phyloP scores from a whole-genome alignment of 164 flowering plant species.

The Macadamia tetraphylla region DNA sequence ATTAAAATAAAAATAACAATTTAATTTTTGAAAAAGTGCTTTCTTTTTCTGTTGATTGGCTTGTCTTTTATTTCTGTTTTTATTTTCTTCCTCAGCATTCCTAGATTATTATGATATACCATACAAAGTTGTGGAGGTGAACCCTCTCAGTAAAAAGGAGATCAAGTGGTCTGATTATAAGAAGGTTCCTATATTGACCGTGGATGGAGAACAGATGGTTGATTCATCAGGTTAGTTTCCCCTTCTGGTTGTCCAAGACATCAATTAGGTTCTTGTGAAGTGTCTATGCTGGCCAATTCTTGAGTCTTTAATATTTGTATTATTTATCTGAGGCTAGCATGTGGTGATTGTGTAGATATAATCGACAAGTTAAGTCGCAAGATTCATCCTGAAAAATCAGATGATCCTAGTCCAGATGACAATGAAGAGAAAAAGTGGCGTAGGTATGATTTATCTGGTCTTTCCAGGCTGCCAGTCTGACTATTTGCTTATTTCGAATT shows the following conservation, averaged over 20 bases:
- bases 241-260: not conserved
- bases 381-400: conserved; percentile 32
- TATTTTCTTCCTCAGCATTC: conserved; percentile 46
- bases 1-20: too few species aligned
- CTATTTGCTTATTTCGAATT: not conserved
- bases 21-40: too few species aligned
- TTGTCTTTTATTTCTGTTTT: not conserved
- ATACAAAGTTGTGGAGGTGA: conserved; percentile 91
- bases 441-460: conserved; percentile 28
- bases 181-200: conserved; percentile 85
- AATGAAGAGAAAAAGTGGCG: conserved; percentile 87
- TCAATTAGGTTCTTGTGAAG: not conserved
- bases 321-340: not conserved
- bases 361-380: conserved; percentile 46
- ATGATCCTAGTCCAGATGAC: conserved; percentile 17
- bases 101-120: conserved; percentile 82
- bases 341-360: conserved; percentile 42
- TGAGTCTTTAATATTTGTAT: not conserved
- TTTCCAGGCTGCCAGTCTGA: not conserved
- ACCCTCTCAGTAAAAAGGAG: conserved; percentile 88
- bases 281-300: not conserved
- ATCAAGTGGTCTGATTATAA: conserved; percentile 94
- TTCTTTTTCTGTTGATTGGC: too few species aligned
- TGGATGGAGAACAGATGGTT: conserved; percentile 76
- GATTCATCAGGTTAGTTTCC: conserved; percentile 76